Base-by-base conservation (phyloP, 371 early-diverging fungal genomes). In the Syncephalastrum racemosum region DNA sequence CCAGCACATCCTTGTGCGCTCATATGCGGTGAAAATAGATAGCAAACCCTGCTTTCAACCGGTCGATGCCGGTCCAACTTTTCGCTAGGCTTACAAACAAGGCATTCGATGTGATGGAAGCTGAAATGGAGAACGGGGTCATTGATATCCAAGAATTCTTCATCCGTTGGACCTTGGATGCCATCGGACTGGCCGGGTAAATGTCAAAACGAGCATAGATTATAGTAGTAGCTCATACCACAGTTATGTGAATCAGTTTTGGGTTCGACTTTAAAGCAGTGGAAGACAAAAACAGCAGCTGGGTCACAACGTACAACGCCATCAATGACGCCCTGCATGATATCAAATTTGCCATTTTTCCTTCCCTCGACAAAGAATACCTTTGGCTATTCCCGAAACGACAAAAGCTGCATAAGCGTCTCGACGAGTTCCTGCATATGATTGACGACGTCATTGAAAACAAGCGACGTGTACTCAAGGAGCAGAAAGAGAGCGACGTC, bases 381-480 rank as follows among this genome's bases (percentile, higher is more conserved):
- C 51, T 42, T 36, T 42, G 23, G 48, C 5, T 58, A 3, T 18
- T 25, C 20, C 31, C 24, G 1, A 45, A 36, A 50, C 24, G 31
- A 31, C 19, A 51, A 50, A 24, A 12, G 16, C 20, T 18, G 14
- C 39, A 51, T 18, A 25, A 59, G 0, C 52, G 58, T 18, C 22
- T 71, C 16, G 31, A 50, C 0, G 46, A 46, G 7, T 60, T 71
- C 18, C 27, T 54, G 15, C 25, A 23, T 1, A 64, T 67, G 36
- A 22, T 73, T 4, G 59, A 67, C 43, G 7, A 20, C 2, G 62
- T 83, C 24, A 75, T 79, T 22, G 73, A 74, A n/a, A 54, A 63
- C 20, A 59, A 66, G 49, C 61, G 70, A 24, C 50, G 49, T 15
- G 56, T 56, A 18, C 53, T 68, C 46, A 58, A 46, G 19, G 64